These are phyloP conservation scores for Pyricularia grisea DNA, from an alignment of 2,329 filamentous ascomycete species.

Conservation along the genomic window DNA sequence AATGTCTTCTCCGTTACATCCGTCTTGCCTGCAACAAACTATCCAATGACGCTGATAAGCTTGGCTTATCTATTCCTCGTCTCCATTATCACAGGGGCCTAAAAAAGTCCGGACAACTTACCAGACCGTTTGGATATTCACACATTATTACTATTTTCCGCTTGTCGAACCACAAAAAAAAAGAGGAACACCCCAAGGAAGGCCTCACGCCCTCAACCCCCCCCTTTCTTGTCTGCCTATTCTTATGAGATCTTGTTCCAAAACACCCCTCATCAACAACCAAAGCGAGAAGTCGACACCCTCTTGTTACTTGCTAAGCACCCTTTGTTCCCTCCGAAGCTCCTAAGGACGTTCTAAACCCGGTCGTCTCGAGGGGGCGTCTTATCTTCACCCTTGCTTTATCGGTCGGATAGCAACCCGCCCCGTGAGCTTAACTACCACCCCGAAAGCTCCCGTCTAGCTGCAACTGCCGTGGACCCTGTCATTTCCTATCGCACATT, in stretches of 20 bases:
- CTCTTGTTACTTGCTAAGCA: not conserved
- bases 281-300: not conserved
- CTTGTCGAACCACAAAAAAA: not conserved
- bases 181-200: not conserved
- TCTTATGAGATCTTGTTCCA: not conserved
- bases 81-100: constrained; percentile 33
- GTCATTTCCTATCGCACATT: constrained; percentile 1
- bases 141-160: not conserved
- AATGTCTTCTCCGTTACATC: not conserved
- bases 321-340: not conserved
- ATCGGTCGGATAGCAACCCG: not conserved
- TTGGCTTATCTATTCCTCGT: constrained; percentile 47
- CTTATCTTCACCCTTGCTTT: not conserved
- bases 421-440: not conserved
- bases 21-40: not conserved
- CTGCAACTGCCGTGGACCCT: constrained; percentile 5
- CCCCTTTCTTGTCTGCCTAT: not conserved
- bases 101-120: not conserved
- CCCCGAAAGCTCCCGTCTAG: not conserved
- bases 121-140: not conserved
- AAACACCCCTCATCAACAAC: not conserved
- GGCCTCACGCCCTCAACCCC: not conserved
- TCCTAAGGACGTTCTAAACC: not conserved
- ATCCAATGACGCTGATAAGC: constrained; percentile 48
- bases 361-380: not conserved